Conservation (phyloP, 805 yeast species). For the Lipomyces spencermartinsiae region DNA sequence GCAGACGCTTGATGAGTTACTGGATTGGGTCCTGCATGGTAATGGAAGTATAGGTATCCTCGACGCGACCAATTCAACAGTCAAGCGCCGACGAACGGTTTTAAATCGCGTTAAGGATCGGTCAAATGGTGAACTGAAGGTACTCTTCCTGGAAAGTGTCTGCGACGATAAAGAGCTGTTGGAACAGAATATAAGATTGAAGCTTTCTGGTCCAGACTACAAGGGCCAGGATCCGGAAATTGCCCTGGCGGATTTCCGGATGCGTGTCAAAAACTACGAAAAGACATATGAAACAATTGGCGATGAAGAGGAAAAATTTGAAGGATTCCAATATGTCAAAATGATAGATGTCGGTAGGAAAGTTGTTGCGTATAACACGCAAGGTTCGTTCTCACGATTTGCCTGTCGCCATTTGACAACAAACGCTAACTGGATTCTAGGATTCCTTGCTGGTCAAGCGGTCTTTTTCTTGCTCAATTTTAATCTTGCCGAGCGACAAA, state of each 20-base stretch:
- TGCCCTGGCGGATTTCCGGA: slow-evolving; percentile 82
- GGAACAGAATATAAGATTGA: slow-evolving; percentile 82
- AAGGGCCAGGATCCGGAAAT: slow-evolving; percentile 78
- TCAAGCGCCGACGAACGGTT: slow-evolving; percentile 70
- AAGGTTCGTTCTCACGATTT: slow-evolving; percentile 48
- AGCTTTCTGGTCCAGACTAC: slow-evolving; percentile 93
- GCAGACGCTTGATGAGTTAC: slow-evolving; percentile 83
- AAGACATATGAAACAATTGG: slow-evolving; percentile 90
- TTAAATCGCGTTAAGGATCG: slow-evolving; percentile 48
- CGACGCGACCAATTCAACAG: slow-evolving; percentile 92
- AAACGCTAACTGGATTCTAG: slow-evolving; percentile 40
- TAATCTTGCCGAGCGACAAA: slow-evolving; percentile 86
- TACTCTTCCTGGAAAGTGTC: slow-evolving; percentile 82
- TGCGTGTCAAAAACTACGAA: slow-evolving; percentile 81
- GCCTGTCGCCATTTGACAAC: background rate
- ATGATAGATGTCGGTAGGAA: slow-evolving; percentile 97
- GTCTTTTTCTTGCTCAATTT: slow-evolving; percentile 87
- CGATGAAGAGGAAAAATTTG: slow-evolving; percentile 68
- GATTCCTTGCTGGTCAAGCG: slow-evolving; percentile 89
- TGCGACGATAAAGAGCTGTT: slow-evolving; percentile 81
- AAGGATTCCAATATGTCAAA: slow-evolving; percentile 81
- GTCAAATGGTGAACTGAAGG: slow-evolving; percentile 60
- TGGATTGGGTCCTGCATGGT: slow-evolving; percentile 79
- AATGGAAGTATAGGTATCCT: slow-evolving; percentile 91
- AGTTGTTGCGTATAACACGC: slow-evolving; percentile 88